These are phyloP conservation scores for Boletellus ananas DNA, from an alignment of 768 basidiomycete genomes.

Conservation along the genomic window DNA sequence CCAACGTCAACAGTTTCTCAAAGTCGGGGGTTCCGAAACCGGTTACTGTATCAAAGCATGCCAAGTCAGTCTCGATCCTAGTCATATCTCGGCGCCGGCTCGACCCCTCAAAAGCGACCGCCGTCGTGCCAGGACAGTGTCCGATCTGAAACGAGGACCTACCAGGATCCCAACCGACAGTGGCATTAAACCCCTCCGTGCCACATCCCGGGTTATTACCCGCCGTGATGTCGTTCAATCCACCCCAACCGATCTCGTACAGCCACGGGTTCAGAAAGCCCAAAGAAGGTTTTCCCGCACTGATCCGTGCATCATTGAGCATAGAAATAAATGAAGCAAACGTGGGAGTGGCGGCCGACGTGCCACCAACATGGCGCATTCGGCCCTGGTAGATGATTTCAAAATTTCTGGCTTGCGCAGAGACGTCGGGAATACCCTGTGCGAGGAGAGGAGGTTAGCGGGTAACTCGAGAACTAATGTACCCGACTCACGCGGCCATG, in stretches of 20 bases:
- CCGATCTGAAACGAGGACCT: constrained; percentile 13
- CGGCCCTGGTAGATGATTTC: constrained; percentile 44
- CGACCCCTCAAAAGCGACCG: too few relatives aligned
- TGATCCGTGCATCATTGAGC: constrained; percentile 59
- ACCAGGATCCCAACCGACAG: constrained; percentile 62
- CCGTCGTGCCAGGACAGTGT: neutral
- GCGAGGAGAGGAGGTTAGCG: neutral
- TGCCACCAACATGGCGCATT: constrained; percentile 47
- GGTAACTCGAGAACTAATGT: neutral
- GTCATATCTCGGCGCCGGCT: too few relatives aligned
- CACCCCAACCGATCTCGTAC: constrained; percentile 35
- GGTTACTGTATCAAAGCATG: constrained; percentile 37
- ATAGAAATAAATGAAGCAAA: constrained; percentile 63
- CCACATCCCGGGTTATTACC: constrained; percentile 61
- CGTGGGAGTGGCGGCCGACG: constrained; percentile 61
- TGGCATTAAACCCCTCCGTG: constrained; percentile 60
- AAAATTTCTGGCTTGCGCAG: constrained; percentile 54
- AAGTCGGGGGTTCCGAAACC: constrained; percentile 56
- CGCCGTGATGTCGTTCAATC: constrained; percentile 54
- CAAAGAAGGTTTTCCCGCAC: constrained; percentile 39
- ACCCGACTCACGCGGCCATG: constrained; percentile 46
- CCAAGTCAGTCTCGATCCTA: neutral
- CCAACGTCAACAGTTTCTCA: constrained; percentile 40
- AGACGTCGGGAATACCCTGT: constrained; percentile 60
- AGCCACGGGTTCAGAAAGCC: constrained; percentile 64